Percentiles rank a stretch among this genome's conserved stretches.
Evolutionary conservation across 139 green algal genomes (phyloP).

Genomic region (Chlamydomonas sphaeroides): DNA sequence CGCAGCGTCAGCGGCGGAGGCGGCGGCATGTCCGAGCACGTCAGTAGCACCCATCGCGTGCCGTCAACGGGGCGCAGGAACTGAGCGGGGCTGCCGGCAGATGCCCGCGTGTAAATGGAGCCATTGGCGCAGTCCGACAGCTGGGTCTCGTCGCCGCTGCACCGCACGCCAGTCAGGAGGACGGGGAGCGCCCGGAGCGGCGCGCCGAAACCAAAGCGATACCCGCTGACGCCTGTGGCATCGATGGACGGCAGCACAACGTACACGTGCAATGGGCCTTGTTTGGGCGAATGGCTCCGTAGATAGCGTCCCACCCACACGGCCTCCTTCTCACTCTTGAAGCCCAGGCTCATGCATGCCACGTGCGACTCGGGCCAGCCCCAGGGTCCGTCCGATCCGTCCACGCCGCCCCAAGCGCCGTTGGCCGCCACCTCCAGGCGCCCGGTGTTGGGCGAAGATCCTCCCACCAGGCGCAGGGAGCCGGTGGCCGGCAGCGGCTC

Average conservation of each 20-base stretch:
- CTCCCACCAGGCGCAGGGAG: background rate
- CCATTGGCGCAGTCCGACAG: background rate
- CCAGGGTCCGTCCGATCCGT: background rate
- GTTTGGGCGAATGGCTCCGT: too few species aligned
- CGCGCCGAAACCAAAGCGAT: too few species aligned
- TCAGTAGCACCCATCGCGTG: background rate
- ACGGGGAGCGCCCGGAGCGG: too few species aligned
- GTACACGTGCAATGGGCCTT: too few species aligned
- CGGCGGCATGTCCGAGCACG: background rate
- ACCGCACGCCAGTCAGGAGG: too few species aligned
- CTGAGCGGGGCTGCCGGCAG: background rate
- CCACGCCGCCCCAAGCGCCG: slow-evolving; percentile 4
- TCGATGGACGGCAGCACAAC: too few species aligned
- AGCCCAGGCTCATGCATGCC: slow-evolving; percentile 16
- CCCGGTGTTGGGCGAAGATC: background rate
- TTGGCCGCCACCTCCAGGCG: slow-evolving; percentile 13
- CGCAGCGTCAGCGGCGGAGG: background rate
- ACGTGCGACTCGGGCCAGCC: slow-evolving; percentile 15
- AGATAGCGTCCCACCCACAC: too few species aligned
- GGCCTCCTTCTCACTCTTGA: slow-evolving; percentile 16
- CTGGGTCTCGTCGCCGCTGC: background rate
- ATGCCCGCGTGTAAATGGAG: background rate
- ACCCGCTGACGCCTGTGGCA: too few species aligned
- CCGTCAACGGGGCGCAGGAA: background rate
- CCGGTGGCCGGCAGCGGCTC: background rate